Conservation (phyloP, 192 early-diverging fungal species). For the Dissophora ornata region DNA sequence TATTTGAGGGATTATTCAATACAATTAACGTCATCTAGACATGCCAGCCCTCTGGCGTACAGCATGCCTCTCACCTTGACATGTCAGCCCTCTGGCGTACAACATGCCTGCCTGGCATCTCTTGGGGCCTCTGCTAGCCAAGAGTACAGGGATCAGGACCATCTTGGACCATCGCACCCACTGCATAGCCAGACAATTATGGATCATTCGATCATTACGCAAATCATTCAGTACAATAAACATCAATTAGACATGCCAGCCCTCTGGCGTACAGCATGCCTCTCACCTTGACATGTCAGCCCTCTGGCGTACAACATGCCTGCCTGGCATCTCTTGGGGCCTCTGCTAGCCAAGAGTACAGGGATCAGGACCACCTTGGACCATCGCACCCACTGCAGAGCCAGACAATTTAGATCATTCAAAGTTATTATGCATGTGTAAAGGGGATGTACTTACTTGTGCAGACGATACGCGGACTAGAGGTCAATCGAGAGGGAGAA, state of each 20-base stretch:
- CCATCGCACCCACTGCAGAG: too few relatives aligned
- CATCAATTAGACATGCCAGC: constrained; percentile 26
- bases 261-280: constrained; percentile 28
- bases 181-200: too few relatives aligned
- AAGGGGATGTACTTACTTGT: too few relatives aligned
- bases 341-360: constrained; percentile 43
- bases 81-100: constrained; percentile 23
- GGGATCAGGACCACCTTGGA: constrained; percentile 29
- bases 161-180: too few relatives aligned
- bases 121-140: constrained; percentile 24
- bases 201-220: too few relatives aligned
- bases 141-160: too few relatives aligned
- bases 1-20: too few relatives aligned
- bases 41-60: constrained; percentile 33
- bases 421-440: too few relatives aligned
- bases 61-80: constrained; percentile 25
- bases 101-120: constrained; percentile 43
- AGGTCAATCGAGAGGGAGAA: too few relatives aligned
- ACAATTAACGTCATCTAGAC: constrained; percentile 12
- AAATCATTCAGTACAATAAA: constrained; percentile 7
- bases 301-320: constrained; percentile 32
- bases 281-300: constrained; percentile 30
- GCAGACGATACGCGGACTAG: too few relatives aligned
- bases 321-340: constrained; percentile 29
- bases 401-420: too few relatives aligned